A percentile compares a stretch with the other conserved stretches of the same genome.
Conservation (phyloP, 352 stramenopile genomes). For the Globisporangium abappressorium region DNA sequence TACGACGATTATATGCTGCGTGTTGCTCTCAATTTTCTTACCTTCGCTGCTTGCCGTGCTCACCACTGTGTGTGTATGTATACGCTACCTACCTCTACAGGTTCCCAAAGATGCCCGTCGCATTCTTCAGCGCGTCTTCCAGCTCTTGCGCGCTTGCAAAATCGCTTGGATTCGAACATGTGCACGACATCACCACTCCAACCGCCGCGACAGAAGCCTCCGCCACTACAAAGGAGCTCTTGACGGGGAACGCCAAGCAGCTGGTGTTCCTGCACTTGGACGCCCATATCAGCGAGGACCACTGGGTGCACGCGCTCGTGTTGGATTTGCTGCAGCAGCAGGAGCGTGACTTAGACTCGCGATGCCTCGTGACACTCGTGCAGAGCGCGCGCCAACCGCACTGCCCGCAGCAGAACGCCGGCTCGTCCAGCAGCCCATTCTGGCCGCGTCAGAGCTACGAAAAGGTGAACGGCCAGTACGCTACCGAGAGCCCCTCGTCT, state of each 20-base stretch:
- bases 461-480: constrained; percentile 59
- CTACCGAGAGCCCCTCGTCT: neutral
- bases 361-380: constrained; percentile 47
- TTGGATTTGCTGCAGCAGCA: constrained; percentile 29
- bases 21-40: no score
- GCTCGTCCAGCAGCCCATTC: constrained; percentile 25
- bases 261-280: constrained; percentile 58
- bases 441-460: constrained; percentile 64
- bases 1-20: constrained; percentile 19
- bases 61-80: neutral
- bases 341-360: constrained; percentile 26
- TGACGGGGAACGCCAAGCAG: constrained; percentile 38
- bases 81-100: constrained; percentile 19
- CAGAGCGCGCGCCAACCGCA: constrained; percentile 21
- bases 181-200: constrained; percentile 23
- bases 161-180: constrained; percentile 28
- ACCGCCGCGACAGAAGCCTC: constrained; percentile 10
- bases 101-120: constrained; percentile 58
- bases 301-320: constrained; percentile 50
- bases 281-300: constrained; percentile 16
- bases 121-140: constrained; percentile 50
- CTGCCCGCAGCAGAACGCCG: constrained; percentile 20
- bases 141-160: constrained; percentile 29
- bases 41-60: neutral
- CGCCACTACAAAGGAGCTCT: constrained; percentile 17